These are phyloP conservation scores for Leccinum imitatum DNA, from an alignment of 768 basidiomycete species.

Conservation along the genomic window DNA sequence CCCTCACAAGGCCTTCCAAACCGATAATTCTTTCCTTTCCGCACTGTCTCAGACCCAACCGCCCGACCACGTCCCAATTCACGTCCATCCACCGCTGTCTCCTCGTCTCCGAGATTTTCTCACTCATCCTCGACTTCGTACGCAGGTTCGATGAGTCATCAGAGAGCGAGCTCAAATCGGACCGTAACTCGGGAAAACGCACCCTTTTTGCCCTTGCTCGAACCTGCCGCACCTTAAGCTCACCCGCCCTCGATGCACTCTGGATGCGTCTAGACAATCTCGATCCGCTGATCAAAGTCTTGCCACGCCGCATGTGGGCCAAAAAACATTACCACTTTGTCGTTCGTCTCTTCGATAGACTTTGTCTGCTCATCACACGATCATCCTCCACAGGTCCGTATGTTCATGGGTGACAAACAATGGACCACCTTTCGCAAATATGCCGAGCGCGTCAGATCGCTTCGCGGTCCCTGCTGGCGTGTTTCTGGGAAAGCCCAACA, in stretches of 20 bases:
- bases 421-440: slow-evolving; percentile 28
- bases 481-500: slow-evolving; percentile 16
- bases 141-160: slow-evolving; percentile 21
- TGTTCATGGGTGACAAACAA: slow-evolving; percentile 28
- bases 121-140: slow-evolving; percentile 23
- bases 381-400: slow-evolving; percentile 14
- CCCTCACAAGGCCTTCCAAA: neutral
- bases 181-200: slow-evolving; percentile 17
- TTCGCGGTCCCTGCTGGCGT: slow-evolving; percentile 25
- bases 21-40: neutral
- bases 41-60: neutral
- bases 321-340: slow-evolving; percentile 22
- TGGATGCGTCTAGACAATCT: slow-evolving; percentile 31
- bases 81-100: slow-evolving; percentile 22
- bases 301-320: slow-evolving; percentile 27
- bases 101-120: slow-evolving; percentile 23
- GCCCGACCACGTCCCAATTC: neutral
- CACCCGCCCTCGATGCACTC: slow-evolving; percentile 26
- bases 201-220: slow-evolving; percentile 28
- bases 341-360: slow-evolving; percentile 11
- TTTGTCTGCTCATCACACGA: neutral
- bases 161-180: slow-evolving; percentile 17
- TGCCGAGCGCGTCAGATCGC: slow-evolving; percentile 22
- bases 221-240: slow-evolving; percentile 26
- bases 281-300: slow-evolving; percentile 27